Conservation (phyloP, 192 early-diverging fungal genomes). For the Coemansia guatemalensis region DNA sequence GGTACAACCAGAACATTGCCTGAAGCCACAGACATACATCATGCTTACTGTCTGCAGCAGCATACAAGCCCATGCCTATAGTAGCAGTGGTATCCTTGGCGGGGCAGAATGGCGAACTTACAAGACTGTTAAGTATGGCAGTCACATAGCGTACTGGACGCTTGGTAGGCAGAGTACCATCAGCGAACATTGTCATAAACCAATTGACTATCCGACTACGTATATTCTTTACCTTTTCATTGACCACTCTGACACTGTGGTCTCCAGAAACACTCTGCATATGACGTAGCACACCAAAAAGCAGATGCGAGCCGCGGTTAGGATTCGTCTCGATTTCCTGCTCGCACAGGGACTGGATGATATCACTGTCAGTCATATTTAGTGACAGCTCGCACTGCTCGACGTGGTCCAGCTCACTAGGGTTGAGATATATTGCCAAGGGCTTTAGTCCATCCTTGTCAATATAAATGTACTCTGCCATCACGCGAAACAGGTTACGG, state of each 20-base stretch:
- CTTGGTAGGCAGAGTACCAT: slow-evolving; percentile 28
- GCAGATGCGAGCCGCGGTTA: slow-evolving; percentile 26
- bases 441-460: slow-evolving; percentile 43
- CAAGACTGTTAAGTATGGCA: slow-evolving; percentile 30
- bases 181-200: slow-evolving; percentile 39
- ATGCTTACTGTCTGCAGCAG: slow-evolving; percentile 26
- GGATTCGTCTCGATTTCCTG: slow-evolving; percentile 27
- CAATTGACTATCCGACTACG: slow-evolving; percentile 41
- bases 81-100: neutral
- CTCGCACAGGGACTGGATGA: slow-evolving; percentile 24
- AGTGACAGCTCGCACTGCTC: slow-evolving; percentile 24
- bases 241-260: slow-evolving; percentile 30
- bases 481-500: slow-evolving; percentile 26
- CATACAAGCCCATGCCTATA: slow-evolving; percentile 6
- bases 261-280: slow-evolving; percentile 37
- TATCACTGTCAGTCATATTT: slow-evolving; percentile 27
- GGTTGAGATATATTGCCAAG: slow-evolving; percentile 43
- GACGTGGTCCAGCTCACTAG: slow-evolving; percentile 33
- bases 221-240: slow-evolving; percentile 50
- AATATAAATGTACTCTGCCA: slow-evolving; percentile 53
- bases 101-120: slow-evolving; percentile 32
- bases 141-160: slow-evolving; percentile 36
- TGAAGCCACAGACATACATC: slow-evolving; percentile 46
- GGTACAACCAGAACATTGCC: slow-evolving; percentile 49
- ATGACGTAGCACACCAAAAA: slow-evolving; percentile 37